phyloP scores from a whole-genome alignment of 768 basidiomycete species.

The Porphyrellus cyaneotinctus region DNA sequence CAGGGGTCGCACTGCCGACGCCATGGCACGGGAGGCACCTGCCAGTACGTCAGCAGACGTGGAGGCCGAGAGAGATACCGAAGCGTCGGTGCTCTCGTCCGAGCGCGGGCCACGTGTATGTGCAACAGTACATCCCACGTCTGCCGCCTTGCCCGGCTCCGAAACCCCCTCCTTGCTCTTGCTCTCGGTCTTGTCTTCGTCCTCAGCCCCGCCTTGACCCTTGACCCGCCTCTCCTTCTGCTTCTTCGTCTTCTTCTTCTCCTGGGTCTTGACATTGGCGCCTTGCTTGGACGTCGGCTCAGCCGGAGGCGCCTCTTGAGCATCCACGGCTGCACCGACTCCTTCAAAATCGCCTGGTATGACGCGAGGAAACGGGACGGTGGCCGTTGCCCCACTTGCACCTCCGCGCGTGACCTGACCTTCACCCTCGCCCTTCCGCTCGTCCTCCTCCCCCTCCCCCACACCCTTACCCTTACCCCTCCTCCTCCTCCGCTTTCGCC shows the following conservation, averaged over 20 bases:
- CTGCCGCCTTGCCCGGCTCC: constrained; percentile 13
- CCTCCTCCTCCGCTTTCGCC: not conserved
- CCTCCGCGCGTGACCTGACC: not conserved
- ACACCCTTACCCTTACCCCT: not conserved
- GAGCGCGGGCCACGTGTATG: not conserved
- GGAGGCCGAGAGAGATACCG: constrained; percentile 4
- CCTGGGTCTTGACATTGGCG: constrained; percentile 24
- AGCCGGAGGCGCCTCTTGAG: not conserved
- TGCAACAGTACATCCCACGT: not conserved
- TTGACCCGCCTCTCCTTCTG: not conserved
- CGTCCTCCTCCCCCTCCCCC: not conserved
- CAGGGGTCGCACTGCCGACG: no score
- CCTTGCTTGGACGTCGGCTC: constrained; percentile 26
- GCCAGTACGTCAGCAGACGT: not conserved
- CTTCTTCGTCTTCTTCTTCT: constrained; percentile 42
- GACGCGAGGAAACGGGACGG: not conserved
- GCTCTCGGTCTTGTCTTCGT: constrained; percentile 2
- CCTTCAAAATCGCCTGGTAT: constrained; percentile 17
- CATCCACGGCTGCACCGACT: not conserved
- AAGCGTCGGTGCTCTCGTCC: constrained; percentile 19
- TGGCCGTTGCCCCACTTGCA: not conserved
- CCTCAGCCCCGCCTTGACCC: not conserved
- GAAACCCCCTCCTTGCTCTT: not conserved
- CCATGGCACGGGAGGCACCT: not conserved
- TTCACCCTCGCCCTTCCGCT: not conserved